Evolutionary conservation across 306 rosid genomes (phyloP).

Genomic region (Pachyrhizus erosus): DNA sequence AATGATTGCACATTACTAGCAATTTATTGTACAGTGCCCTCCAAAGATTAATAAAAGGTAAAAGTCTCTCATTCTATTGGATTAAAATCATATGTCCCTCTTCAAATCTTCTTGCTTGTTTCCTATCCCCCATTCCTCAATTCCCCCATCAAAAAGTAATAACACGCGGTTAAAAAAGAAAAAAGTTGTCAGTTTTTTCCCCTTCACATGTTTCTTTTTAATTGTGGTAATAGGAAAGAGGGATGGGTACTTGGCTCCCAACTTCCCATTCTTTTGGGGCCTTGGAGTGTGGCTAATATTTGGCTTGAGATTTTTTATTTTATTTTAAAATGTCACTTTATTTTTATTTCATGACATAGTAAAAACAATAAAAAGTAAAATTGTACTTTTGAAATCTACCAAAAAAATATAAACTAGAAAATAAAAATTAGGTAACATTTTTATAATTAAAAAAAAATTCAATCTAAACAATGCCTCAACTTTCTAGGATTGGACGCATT

Average conservation of each 20-base stretch:
- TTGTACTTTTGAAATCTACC: too few species aligned
- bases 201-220: neutral
- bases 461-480: neutral
- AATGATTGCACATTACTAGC: conserved; percentile 9
- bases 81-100: neutral
- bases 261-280: neutral
- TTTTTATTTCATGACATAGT: neutral
- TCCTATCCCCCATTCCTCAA: neutral
- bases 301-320: neutral
- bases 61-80: neutral
- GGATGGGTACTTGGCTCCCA: neutral
- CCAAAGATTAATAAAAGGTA: neutral
- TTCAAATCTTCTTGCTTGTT: too few species aligned
- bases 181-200: neutral
- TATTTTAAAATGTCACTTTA: neutral
- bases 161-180: neutral
- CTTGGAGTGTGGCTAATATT: neutral
- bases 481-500: neutral
- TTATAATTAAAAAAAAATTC: neutral
- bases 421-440: neutral
- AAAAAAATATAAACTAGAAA: too few species aligned
- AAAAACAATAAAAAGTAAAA: neutral
- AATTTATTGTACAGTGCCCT: conserved; percentile 2
- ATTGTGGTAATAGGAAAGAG: neutral
- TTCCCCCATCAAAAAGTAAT: neutral